Evolutionary conservation across 768 basidiomycete genomes (phyloP), one percentile per base, ranked within the genome.

Genomic region (Lactarius akahatsu): DNA sequence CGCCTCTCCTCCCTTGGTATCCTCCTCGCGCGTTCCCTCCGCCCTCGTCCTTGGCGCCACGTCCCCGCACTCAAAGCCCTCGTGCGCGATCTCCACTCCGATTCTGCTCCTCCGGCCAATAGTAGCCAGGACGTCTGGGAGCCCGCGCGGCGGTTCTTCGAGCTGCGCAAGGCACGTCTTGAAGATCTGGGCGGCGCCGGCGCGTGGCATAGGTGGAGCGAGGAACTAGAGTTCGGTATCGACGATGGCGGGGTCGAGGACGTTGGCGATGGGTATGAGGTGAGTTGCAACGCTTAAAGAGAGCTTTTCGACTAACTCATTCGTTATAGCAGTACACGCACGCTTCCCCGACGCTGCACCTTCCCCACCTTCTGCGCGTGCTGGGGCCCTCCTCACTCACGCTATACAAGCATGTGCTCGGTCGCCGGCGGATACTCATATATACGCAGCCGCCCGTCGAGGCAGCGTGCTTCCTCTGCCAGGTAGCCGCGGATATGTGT

Each of bases 361-460:
- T 94, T 47, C 83, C 92, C 0, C 89, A 91, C 65, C 77, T 94
- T 26, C 77, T 94, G 34, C 86, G 87, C 34, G 86, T 92, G 61
- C 80, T 94, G 30, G 92, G 92, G 0, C 90, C 91, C 0, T 90
- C 91, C 1, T 84, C 85, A 0, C 76, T 94, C 41, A 93, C 90
- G 0, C 75, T 94, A 2, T 91, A 91, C 78, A 92, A 92, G 72
- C 85, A 92, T 71, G 83, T 91, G 18, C 80, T 94, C 5, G 87
- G 87, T 0, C 83, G 92, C 7, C 85, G 81, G 61, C 81, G 92
- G 18, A 84, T 94, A n/a, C 78, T 94, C 43, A 87, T 94, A 40
- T 91, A 90, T 73, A 91, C 92, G 0, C 78, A 86, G 1, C 91
- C 91, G 0, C 89, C 91, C 0, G 90, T 93, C 15, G 90, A 93